Evolutionary conservation across 495 filamentous ascomycete species (phyloP).

Genomic region (Gamarada debralockiae): DNA sequence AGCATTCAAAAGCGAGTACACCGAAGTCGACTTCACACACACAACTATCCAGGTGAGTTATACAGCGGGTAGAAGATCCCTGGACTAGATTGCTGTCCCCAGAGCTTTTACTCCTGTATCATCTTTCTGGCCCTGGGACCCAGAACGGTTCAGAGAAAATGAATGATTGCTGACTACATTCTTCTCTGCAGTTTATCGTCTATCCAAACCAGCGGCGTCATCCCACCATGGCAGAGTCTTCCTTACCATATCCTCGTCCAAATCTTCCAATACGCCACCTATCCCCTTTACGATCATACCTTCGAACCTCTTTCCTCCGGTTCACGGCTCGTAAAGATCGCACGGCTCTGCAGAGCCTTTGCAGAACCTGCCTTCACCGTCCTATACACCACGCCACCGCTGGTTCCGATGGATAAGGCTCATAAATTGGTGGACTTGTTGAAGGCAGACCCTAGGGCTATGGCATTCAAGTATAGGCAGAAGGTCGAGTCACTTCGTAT

Average conservation of each 20-base stretch:
- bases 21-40: not conserved
- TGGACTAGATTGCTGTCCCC: not conserved
- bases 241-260: conserved; percentile 69
- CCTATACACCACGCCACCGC: conserved; percentile 66
- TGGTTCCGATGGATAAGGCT: conserved; percentile 46
- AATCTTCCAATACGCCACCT: conserved; percentile 63
- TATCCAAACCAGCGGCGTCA: conserved; percentile 24
- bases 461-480: conserved; percentile 48
- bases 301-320: conserved; percentile 36
- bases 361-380: conserved; percentile 70
- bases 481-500: conserved; percentile 70
- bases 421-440: conserved; percentile 34
- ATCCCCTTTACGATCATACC: conserved; percentile 50
- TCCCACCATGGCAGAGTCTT: conserved; percentile 64
- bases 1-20: not conserved
- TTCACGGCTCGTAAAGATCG: conserved; percentile 57
- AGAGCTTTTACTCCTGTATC: no score
- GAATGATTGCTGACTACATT: no score
- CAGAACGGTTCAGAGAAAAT: no score
- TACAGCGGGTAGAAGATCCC: no score
- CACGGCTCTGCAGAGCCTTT: conserved; percentile 61
- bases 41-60: not conserved
- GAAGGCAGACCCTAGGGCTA: conserved; percentile 33
- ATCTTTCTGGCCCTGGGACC: no score
- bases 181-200: not conserved